phyloP scores from a whole-genome alignment of 2,329 filamentous ascomycete genomes.

The Claviceps sorghi region DNA sequence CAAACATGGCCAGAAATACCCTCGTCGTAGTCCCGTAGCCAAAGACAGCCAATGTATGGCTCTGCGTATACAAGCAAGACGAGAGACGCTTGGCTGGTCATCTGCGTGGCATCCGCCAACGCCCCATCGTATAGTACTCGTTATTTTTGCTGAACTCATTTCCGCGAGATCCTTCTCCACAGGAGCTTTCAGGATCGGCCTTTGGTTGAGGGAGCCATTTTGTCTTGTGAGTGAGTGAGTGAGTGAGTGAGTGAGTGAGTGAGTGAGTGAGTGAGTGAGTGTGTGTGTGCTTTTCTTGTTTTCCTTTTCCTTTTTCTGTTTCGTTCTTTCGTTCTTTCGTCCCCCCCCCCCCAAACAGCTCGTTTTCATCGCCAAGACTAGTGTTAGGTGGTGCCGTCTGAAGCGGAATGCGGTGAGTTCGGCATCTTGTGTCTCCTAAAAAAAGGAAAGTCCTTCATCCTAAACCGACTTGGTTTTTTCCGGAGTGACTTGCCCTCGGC shows the following conservation, averaged over 20 bases:
- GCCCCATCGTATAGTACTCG: background rate
- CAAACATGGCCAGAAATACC: background rate
- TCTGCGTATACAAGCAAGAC: background rate
- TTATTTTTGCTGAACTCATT: background rate
- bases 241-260: no score
- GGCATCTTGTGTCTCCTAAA: conserved; percentile 38
- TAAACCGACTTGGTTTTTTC: conserved; percentile 49
- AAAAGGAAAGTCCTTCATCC: conserved; percentile 45
- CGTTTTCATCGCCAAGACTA: background rate
- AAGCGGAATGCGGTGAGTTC: conserved; percentile 17
- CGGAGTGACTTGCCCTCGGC: conserved; percentile 36
- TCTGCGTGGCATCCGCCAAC: background rate
- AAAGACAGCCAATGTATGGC: background rate
- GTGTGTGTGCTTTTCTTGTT: background rate
- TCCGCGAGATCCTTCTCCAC: background rate
- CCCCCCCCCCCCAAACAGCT: no score
- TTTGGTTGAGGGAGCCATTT: background rate
- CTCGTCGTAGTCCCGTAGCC: background rate
- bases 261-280: no score
- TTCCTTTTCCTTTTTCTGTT: no score
- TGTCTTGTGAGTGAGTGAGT: no score
- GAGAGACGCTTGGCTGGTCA: background rate
- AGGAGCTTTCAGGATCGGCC: background rate
- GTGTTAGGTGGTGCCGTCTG: conserved; percentile 20
- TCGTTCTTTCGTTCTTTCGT: background rate